Evolutionary conservation across 805 yeast genomes (phyloP), one percentile per base, ranked within the genome.

Genomic region (Saccharomycopsis fodiens): DNA sequence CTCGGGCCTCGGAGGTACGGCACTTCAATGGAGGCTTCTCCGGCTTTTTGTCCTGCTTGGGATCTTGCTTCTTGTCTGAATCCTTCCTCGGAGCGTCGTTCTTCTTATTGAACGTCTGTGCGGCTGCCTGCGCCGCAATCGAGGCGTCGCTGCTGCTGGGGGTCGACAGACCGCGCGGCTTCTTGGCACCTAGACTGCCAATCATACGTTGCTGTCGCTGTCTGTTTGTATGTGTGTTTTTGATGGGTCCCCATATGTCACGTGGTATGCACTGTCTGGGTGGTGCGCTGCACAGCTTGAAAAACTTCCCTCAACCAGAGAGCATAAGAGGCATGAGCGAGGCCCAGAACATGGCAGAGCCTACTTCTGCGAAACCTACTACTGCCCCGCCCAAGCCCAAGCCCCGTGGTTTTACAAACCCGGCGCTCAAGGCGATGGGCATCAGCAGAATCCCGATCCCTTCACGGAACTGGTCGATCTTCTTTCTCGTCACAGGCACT

Each of bases 391-490:
- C n/a, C n/a, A n/a, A n/a, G n/a, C n/a, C n/a, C n/a, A 16, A 39
- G 10, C n/a, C 40, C 20, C 19, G 35, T 50, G 73, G 72, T 6
- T 78, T 71, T 68, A 60, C 75, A 7, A 82, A 88, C 57, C 95
- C 96, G 1, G 95, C 94, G 1, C 72, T 89, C 39, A 65, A 75
- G 52, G 82, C 86, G 57, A 76, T 91, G 85, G 97, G 97, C 0
- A 74, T 91, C 40, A 85, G 87, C 3, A 65, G 81, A 12, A 55
- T 88, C 19, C 74, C 82, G 32, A 66, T 93, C 12, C 98, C 98
- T 0, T 82, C 95, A 0, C 71, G 96, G 52, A 93, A 91, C 66
- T 91, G 97, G 98, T 63, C 76, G 68, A 85, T 88, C 31, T 93
- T 93, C 63, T 83, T 95, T 85, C 59, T 80, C 0, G 76, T 85